Evolutionary conservation across 768 basidiomycete genomes (phyloP).

Genomic region (Pholiota molesta): DNA sequence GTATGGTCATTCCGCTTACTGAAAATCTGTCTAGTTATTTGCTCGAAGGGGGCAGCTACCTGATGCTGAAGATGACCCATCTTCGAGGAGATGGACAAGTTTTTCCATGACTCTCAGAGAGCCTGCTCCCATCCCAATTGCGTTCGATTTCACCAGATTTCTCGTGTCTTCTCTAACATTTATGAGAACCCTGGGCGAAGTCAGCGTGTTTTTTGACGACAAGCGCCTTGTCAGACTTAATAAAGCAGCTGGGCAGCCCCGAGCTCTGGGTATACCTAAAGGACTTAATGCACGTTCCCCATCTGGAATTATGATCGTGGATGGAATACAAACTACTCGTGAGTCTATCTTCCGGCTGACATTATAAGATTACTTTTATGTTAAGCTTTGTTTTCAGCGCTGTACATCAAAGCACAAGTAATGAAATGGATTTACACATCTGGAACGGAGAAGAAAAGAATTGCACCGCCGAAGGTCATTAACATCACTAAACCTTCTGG

Average conservation of each 20-base stretch:
- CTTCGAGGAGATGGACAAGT: conserved; percentile 69
- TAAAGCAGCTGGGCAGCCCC: conserved; percentile 61
- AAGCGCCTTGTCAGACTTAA: conserved; percentile 67
- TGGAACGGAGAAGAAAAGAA: conserved; percentile 60
- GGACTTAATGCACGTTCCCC: conserved; percentile 60
- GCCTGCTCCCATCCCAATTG: conserved; percentile 73
- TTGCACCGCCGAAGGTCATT: conserved; percentile 23
- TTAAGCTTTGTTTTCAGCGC: conserved; percentile 41
- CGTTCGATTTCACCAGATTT: conserved; percentile 90
- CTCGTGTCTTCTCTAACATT: conserved; percentile 92
- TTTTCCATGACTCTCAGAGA: conserved; percentile 91
- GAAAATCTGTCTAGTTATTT: conserved; percentile 55
- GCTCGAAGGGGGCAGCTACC: conserved; percentile 77
- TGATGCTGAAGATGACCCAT: conserved; percentile 27
- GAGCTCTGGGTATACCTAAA: conserved; percentile 53
- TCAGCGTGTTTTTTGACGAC: conserved; percentile 84
- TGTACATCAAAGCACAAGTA: conserved; percentile 82
- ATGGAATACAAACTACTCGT: conserved; percentile 66
- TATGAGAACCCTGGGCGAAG: conserved; percentile 76
- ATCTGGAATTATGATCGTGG: conserved; percentile 69
- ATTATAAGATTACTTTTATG: conserved; percentile 1
- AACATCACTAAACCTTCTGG: conserved; percentile 35
- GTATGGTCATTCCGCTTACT: background rate
- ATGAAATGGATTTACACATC: conserved; percentile 76
- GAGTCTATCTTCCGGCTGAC: conserved; percentile 24